Conservation (phyloP, 768 basidiomycete species). For the Rhodocollybia butyracea region DNA sequence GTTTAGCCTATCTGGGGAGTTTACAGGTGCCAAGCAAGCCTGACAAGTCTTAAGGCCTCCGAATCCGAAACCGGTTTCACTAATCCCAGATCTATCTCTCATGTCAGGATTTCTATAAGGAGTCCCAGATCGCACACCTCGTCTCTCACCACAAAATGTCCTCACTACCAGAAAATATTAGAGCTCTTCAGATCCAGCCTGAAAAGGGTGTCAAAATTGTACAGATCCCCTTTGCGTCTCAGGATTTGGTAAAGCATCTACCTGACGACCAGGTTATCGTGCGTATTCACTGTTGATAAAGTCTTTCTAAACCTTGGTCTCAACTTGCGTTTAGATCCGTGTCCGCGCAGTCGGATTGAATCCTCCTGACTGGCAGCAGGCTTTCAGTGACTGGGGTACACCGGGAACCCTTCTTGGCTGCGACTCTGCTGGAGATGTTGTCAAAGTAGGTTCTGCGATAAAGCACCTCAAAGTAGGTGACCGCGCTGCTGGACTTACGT, state of each 20-base stretch:
- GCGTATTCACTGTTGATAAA: too few species aligned
- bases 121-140: too few species aligned
- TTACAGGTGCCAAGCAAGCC: too few species aligned
- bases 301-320: background rate
- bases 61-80: too few species aligned
- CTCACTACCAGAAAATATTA: too few species aligned
- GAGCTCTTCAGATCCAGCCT: background rate
- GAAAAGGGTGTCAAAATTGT: slow-evolving; percentile 1
- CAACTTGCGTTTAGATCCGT: background rate
- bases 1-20: too few species aligned
- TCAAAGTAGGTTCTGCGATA: slow-evolving; percentile 6
- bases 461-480: slow-evolving; percentile 8
- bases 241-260: slow-evolving; percentile 3
- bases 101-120: too few species aligned
- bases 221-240: slow-evolving; percentile 1
- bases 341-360: slow-evolving; percentile 6
- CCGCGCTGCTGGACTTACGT: slow-evolving; percentile 5
- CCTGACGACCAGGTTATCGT: slow-evolving; percentile 8
- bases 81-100: too few species aligned
- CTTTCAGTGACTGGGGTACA: background rate
- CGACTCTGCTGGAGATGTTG: slow-evolving; percentile 3
- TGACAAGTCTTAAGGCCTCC: too few species aligned
- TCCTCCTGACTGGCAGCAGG: slow-evolving; percentile 6
- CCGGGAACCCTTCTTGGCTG: slow-evolving; percentile 2
- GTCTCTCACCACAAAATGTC: too few species aligned